Evolutionary conservation across 2,329 filamentous ascomycete genomes (phyloP).

Genomic region (Arthroderma uncinatum): DNA sequence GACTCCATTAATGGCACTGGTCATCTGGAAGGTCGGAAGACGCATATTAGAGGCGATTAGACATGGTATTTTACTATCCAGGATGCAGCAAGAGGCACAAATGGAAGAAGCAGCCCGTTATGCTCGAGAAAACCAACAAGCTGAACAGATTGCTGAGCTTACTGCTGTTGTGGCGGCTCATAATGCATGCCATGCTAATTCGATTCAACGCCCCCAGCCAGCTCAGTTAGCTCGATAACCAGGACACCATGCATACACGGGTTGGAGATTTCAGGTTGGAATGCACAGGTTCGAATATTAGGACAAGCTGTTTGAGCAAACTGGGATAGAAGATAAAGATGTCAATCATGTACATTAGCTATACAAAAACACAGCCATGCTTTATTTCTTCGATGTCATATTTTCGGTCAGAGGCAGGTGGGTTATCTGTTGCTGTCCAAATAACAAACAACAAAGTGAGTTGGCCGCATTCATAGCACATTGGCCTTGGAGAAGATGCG

Average conservation of each 20-base stretch:
- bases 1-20: slow-evolving; percentile 16
- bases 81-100: slow-evolving; percentile 16
- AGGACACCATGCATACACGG: not conserved
- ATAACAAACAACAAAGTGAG: not conserved
- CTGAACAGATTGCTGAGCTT: slow-evolving; percentile 1
- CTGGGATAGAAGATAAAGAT: not conserved
- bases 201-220: not conserved
- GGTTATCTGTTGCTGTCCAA: not conserved
- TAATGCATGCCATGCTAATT: not conserved
- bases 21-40: slow-evolving; percentile 17
- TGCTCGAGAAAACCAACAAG: slow-evolving; percentile 3
- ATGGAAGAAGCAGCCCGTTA: slow-evolving; percentile 15
- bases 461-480: not conserved
- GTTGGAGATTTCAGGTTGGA: not conserved
- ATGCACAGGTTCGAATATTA: not conserved
- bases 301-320: not conserved
- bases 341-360: not conserved
- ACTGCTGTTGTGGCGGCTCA: not conserved
- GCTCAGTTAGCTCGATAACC: not conserved
- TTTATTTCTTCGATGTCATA: not conserved
- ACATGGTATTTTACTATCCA: slow-evolving; percentile 9
- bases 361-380: not conserved
- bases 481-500: not conserved
- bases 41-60: slow-evolving; percentile 12
- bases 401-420: not conserved